Evolutionary conservation across 2,329 filamentous ascomycete species (phyloP).

Genomic region (Nannizzia gypsea): DNA sequence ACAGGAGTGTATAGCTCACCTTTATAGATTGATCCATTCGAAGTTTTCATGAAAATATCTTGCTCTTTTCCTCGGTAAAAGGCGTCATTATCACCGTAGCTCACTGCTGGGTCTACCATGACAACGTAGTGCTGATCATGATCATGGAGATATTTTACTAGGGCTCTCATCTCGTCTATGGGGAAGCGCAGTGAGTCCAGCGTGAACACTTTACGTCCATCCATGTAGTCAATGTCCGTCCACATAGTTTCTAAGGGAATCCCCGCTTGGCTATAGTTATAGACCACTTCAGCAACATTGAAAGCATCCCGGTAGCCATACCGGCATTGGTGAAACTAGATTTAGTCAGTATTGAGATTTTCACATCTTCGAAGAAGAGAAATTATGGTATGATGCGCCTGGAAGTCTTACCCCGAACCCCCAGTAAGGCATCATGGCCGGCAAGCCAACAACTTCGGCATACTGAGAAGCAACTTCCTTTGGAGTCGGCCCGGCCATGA

Average conservation of each 20-base stretch:
- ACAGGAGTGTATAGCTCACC: slow-evolving; percentile 15
- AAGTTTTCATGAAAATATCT: slow-evolving; percentile 37
- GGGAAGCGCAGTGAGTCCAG: slow-evolving; percentile 44
- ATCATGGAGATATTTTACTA: slow-evolving; percentile 51
- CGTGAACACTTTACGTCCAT: slow-evolving; percentile 20
- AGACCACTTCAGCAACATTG: slow-evolving; percentile 24
- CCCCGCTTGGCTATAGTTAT: slow-evolving; percentile 23
- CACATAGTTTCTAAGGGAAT: slow-evolving; percentile 27
- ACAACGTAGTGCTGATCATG: slow-evolving; percentile 54
- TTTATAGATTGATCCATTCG: slow-evolving; percentile 42
- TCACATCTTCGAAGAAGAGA: not conserved
- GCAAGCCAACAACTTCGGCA: slow-evolving; percentile 39
- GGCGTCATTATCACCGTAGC: slow-evolving; percentile 35
- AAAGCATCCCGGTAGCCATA: slow-evolving; percentile 44
- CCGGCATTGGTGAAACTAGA: slow-evolving; percentile 42
- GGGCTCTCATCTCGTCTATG: slow-evolving; percentile 46
- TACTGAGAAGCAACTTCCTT: slow-evolving; percentile 46
- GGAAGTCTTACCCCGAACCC: slow-evolving; percentile 38
- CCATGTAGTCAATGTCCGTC: slow-evolving; percentile 26
- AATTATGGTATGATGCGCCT: not conserved
- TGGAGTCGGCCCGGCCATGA: slow-evolving; percentile 44
- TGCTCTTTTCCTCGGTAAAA: slow-evolving; percentile 49
- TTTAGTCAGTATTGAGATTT: not conserved
- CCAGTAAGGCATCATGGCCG: slow-evolving; percentile 50
- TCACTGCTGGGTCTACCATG: slow-evolving; percentile 52